A percentile compares a stretch with the other conserved stretches of the same genome.
Conservation (phyloP, 768 basidiomycete species). For the Tulasnella sp. region DNA sequence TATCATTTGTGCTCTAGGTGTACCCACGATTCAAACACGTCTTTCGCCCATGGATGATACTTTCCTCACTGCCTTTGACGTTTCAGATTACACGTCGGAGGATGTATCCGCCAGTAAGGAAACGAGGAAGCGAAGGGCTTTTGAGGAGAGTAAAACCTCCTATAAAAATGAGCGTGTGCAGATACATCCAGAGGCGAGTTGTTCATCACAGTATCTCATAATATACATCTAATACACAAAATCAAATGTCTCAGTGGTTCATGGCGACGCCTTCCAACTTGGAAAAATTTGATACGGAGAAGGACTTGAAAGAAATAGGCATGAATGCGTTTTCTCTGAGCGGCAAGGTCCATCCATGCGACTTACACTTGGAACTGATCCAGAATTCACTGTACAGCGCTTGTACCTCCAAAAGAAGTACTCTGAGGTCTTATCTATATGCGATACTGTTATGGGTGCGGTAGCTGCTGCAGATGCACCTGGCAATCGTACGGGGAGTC, state of each 20-base stretch:
- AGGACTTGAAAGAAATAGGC: not conserved
- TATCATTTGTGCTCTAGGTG: too few species aligned
- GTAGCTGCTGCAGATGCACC: not conserved
- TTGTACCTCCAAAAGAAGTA: conserved; percentile 15
- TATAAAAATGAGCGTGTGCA: conserved; percentile 16
- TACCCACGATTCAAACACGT: too few species aligned
- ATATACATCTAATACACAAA: not conserved
- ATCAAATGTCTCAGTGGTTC: not conserved
- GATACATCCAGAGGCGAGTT: conserved; percentile 11
- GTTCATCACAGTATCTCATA: not conserved
- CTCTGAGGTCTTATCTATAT: not conserved
- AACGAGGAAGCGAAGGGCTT: conserved; percentile 14
- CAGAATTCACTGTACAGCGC: conserved; percentile 17
- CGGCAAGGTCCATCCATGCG: too few species aligned
- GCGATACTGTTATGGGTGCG: not conserved
- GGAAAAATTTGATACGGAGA: not conserved
- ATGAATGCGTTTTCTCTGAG: not conserved
- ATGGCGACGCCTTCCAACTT: not conserved
- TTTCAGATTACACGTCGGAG: conserved; percentile 5
- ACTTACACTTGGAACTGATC: not conserved
- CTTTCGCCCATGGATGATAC: not conserved
- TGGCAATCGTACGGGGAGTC: not conserved
- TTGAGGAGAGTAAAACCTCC: conserved; percentile 15
- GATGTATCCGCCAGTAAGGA: not conserved
- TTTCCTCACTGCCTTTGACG: not conserved